A percentile compares a stretch with the other conserved stretches of the same genome.
These are phyloP conservation scores for Salix caprea DNA, from an alignment of 345 rosid species.

Conservation along the genomic window DNA sequence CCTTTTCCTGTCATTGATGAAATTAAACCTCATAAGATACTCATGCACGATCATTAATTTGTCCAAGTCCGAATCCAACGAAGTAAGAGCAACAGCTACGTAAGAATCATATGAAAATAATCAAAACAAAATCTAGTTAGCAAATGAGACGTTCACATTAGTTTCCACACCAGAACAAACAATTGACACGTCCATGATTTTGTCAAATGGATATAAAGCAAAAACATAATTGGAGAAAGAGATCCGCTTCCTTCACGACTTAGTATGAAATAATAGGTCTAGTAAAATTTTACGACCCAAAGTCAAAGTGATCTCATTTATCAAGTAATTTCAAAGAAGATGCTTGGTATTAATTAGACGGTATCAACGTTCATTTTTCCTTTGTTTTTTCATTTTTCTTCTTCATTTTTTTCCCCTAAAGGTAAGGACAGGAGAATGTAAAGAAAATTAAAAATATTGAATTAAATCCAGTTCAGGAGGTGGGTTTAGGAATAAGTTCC, in stretches of 20 bases:
- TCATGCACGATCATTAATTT: neutral
- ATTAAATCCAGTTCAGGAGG: neutral
- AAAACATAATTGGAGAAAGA: neutral
- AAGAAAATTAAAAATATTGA: neutral
- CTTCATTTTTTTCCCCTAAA: neutral
- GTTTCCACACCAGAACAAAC: neutral
- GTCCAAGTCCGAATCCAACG: neutral
- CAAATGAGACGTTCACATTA: neutral
- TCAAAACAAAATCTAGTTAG: neutral
- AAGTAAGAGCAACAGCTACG: neutral
- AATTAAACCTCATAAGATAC: neutral
- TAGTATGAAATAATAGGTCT: neutral
- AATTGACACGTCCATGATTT: neutral
- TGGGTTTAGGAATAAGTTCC: neutral
- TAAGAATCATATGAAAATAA: neutral
- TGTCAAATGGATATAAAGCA: neutral
- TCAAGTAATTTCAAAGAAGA: neutral
- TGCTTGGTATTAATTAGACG: neutral
- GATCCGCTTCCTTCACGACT: neutral
- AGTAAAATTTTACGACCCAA: neutral
- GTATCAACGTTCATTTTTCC: neutral
- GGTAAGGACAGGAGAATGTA: neutral
- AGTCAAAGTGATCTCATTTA: neutral
- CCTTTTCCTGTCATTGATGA: constrained; percentile 41
- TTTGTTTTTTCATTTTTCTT: neutral